A percentile compares a stretch with the other conserved stretches of the same genome.
phyloP scores from a whole-genome alignment of 2,329 filamentous ascomycete genomes.

The Colletotrichum phormii region DNA sequence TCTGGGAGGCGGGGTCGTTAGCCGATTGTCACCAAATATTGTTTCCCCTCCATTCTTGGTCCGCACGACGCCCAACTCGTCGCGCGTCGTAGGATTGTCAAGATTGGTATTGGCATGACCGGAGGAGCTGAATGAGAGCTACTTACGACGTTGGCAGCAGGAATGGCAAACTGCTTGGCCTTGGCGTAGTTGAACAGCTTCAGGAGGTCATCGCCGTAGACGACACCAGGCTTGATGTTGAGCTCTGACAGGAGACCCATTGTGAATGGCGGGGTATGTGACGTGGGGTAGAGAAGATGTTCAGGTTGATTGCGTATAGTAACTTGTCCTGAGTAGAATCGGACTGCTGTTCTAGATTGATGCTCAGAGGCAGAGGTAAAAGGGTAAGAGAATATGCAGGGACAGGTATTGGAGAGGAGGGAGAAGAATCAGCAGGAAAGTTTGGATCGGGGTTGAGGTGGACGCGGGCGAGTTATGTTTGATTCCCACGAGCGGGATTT shows the following conservation, averaged over 20 bases:
- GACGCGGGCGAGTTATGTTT: conserved; percentile 35
- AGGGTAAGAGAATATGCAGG: neutral
- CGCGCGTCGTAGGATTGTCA: neutral
- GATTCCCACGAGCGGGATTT: conserved; percentile 36
- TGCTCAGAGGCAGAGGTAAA: neutral
- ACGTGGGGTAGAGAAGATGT: neutral
- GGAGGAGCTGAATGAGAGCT: neutral
- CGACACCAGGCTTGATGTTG: conserved; percentile 65
- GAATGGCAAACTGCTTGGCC: conserved; percentile 89
- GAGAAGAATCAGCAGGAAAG: conserved; percentile 3
- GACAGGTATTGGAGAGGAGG: neutral
- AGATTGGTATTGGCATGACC: neutral
- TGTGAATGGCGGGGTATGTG: conserved; percentile 37
- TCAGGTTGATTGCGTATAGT: conserved; percentile 16
- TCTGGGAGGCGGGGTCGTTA: conserved; percentile 49
- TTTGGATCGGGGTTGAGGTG: conserved; percentile 10
- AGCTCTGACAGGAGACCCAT: conserved; percentile 53
- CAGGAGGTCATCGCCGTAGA: conserved; percentile 65
- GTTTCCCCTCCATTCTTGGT: neutral
- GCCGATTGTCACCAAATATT: conserved; percentile 14
- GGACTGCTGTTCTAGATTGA: neutral
- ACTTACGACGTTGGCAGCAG: conserved; percentile 81
- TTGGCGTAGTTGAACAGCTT: conserved; percentile 90
- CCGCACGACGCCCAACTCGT: neutral
- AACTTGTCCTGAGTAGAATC: neutral